A percentile compares a stretch with the other conserved stretches of the same genome.
Evolutionary conservation across 2,329 filamentous ascomycete species (phyloP).

Genomic region (Trichoderma simmonsii): DNA sequence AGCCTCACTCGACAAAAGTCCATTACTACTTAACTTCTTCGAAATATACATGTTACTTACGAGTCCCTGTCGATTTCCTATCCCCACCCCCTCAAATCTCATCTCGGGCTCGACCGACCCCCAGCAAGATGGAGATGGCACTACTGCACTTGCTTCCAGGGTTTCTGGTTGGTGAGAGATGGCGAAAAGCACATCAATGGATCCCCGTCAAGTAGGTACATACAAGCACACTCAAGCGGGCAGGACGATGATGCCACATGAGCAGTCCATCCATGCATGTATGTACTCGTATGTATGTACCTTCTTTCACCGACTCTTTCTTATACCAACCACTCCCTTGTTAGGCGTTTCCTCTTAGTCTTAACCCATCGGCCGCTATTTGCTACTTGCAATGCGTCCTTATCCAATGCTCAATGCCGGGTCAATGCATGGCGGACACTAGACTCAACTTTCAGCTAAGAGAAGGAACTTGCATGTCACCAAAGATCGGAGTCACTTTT

Average conservation of each 20-base stretch:
- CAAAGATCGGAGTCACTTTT: background rate
- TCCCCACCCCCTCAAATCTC: background rate
- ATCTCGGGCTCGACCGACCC: background rate
- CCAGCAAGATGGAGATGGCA: constrained; percentile 1
- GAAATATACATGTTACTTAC: background rate
- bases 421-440: background rate
- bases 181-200: background rate
- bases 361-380: background rate
- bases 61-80: background rate
- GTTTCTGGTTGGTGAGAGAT: background rate
- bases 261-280: background rate
- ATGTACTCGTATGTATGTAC: background rate
- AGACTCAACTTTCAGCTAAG: background rate
- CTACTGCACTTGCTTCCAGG: background rate
- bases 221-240: too few relatives aligned
- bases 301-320: background rate
- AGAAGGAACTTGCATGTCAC: background rate
- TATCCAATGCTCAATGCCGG: background rate
- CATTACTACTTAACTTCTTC: background rate
- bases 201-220: background rate
- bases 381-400: background rate
- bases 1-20: background rate
- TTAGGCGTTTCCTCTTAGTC: background rate
- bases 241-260: background rate
- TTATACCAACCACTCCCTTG: background rate